These are phyloP conservation scores for Hymenoscyphus linearis DNA, from an alignment of 2,329 filamentous ascomycete genomes.

Conservation along the genomic window DNA sequence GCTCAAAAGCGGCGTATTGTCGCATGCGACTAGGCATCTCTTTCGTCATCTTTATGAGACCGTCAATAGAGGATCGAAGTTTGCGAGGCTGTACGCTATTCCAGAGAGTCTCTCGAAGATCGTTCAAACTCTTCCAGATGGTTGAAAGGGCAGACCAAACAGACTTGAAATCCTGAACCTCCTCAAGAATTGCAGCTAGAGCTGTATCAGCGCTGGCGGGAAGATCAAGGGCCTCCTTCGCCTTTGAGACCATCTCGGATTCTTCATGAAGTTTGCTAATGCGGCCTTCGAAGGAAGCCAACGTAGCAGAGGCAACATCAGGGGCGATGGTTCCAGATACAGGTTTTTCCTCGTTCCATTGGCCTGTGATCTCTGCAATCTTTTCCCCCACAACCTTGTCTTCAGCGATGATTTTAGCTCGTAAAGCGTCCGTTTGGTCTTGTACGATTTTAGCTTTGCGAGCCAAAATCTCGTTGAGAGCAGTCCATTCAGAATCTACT, in stretches of 20 bases:
- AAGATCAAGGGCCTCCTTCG: constrained; percentile 92
- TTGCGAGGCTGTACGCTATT: constrained; percentile 93
- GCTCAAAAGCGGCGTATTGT: constrained; percentile 99
- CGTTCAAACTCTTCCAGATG: constrained; percentile 94
- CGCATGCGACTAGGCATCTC: constrained; percentile 99
- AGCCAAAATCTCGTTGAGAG: constrained; percentile 83
- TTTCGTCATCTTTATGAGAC: constrained; percentile 94
- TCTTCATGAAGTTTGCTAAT: constrained; percentile 83
- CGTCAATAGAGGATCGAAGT: constrained; percentile 81
- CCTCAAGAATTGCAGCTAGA: constrained; percentile 82
- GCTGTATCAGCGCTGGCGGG: constrained; percentile 73
- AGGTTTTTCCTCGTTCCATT: constrained; percentile 96
- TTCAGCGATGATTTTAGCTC: constrained; percentile 90
- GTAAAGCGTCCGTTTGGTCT: constrained; percentile 90
- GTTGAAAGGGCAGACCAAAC: constrained; percentile 95
- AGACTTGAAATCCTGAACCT: constrained; percentile 97
- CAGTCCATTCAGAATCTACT: constrained; percentile 92
- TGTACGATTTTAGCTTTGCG: constrained; percentile 94
- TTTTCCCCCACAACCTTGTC: constrained; percentile 87
- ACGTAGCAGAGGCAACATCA: constrained; percentile 76
- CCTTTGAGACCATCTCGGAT: constrained; percentile 88
- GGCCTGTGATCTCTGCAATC: constrained; percentile 73
- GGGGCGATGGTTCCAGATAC: constrained; percentile 92
- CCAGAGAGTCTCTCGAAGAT: constrained; percentile 89
- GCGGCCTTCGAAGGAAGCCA: constrained; percentile 76